Conservation (phyloP, 1,284 basidiomycete species). For the Pyrrhoderma noxium region DNA sequence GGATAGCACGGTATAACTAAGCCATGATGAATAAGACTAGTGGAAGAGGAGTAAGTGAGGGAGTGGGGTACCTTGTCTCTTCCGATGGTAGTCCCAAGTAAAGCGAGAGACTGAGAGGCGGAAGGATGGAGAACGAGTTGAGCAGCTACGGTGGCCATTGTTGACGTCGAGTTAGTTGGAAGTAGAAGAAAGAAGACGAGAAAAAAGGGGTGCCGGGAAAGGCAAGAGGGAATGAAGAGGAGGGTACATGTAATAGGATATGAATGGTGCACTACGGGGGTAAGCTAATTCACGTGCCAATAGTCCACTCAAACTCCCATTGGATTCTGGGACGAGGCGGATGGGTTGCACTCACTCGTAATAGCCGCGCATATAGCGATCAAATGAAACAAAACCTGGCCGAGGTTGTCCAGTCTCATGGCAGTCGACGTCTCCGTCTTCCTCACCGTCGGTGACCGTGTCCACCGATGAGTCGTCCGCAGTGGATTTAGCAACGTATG, state of each 20-base stretch:
- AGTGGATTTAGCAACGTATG: no score
- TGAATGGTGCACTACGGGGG: neutral
- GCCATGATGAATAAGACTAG: neutral
- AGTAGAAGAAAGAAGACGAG: slow-evolving; percentile 1
- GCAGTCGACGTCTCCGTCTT: no score
- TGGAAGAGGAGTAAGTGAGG: neutral
- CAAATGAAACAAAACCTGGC: no score
- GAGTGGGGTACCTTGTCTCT: slow-evolving; percentile 69
- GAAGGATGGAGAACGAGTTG: slow-evolving; percentile 82
- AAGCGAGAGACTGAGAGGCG: slow-evolving; percentile 69
- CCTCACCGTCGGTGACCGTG: no score
- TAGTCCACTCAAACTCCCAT: no score
- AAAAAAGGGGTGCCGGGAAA: slow-evolving; percentile 15
- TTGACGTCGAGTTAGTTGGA: neutral
- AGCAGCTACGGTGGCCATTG: slow-evolving; percentile 59
- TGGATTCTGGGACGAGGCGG: no score
- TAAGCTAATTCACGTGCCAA: neutral
- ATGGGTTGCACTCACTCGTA: no score
- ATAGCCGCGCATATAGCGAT: no score
- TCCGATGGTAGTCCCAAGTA: slow-evolving; percentile 75
- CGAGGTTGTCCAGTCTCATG: no score
- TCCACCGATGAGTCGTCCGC: no score
- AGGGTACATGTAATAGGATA: neutral
- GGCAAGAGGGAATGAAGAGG: neutral
- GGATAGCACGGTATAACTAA: slow-evolving; percentile 83